phyloP scores from a whole-genome alignment of 2,329 filamentous ascomycete species.

The Botrytis medusae region DNA sequence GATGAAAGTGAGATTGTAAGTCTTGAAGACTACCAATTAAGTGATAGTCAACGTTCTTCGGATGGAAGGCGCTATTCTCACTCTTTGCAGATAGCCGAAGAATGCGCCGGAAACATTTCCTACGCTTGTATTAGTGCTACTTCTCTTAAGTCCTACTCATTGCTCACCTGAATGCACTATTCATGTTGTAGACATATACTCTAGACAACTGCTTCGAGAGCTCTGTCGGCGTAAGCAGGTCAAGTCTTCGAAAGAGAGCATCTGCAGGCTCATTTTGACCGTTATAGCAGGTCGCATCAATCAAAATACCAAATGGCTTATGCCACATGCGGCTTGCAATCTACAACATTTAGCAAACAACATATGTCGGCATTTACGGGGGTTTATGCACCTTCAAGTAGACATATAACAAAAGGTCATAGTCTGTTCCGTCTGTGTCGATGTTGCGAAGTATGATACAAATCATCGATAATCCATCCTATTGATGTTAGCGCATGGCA shows the following conservation, averaged over 20 bases:
- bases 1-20: conserved; percentile 64
- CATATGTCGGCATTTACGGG: conserved; percentile 12
- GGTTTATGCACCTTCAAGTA: conserved; percentile 59
- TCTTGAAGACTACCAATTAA: conserved; percentile 65
- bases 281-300: conserved; percentile 70
- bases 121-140: conserved; percentile 39
- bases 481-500: conserved; percentile 1
- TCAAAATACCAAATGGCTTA: conserved; percentile 64
- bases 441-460: conserved; percentile 68
- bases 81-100: conserved; percentile 61
- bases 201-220: conserved; percentile 58
- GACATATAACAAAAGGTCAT: conserved; percentile 64
- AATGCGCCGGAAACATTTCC: conserved; percentile 64
- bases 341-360: conserved; percentile 39
- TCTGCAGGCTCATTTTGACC: conserved; percentile 67
- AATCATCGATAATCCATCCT: conserved; percentile 67
- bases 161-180: conserved; percentile 65
- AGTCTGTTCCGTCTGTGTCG: conserved; percentile 63
- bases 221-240: conserved; percentile 62
- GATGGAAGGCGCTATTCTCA: conserved; percentile 60
- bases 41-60: conserved; percentile 64
- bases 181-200: conserved; percentile 73
- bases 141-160: conserved; percentile 38
- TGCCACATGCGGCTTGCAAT: conserved; percentile 71
- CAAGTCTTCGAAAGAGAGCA: conserved; percentile 62